These are phyloP conservation scores for Capronia epimyces DNA, from an alignment of 2,329 filamentous ascomycete species.

Conservation along the genomic window DNA sequence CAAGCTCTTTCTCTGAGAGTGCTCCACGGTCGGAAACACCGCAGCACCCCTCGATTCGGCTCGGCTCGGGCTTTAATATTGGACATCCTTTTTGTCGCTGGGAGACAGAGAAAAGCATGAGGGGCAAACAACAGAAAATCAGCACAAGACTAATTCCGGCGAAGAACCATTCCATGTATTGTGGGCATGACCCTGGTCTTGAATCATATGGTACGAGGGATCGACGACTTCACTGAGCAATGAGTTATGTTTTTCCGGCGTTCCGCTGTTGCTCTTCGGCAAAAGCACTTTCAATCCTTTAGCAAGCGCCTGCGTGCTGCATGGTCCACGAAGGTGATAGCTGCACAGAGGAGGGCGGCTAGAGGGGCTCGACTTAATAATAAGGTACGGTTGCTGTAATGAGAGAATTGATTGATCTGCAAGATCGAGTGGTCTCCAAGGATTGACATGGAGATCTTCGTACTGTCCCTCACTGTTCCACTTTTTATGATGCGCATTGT, in stretches of 20 bases:
- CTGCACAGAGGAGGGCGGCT: constrained; percentile 12
- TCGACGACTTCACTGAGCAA: constrained; percentile 20
- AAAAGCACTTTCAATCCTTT: constrained; percentile 25
- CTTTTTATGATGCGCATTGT: constrained; percentile 15
- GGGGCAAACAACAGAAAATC: constrained; percentile 1
- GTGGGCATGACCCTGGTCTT: constrained; percentile 12
- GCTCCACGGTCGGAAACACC: not conserved
- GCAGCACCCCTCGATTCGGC: constrained; percentile 2
- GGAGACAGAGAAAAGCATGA: constrained; percentile 10
- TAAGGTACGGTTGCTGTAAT: not conserved
- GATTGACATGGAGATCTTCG: constrained; percentile 13
- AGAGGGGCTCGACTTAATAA: constrained; percentile 12
- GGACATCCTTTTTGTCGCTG: constrained; percentile 15
- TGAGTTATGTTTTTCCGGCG: constrained; percentile 23
- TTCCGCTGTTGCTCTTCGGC: constrained; percentile 12
- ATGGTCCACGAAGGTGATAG: constrained; percentile 6
- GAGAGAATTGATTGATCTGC: not conserved
- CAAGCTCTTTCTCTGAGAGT: constrained; percentile 51
- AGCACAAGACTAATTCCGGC: constrained; percentile 6
- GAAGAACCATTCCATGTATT: constrained; percentile 6
- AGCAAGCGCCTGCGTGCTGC: constrained; percentile 17
- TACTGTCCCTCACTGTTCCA: not conserved
- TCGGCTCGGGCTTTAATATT: constrained; percentile 13
- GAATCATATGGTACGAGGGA: constrained; percentile 13
- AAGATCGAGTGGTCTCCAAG: not conserved